Evolutionary conservation across 2,329 filamentous ascomycete genomes (phyloP), one percentile per base, ranked within the genome.

Genomic region (Paraphoma sp.): DNA sequence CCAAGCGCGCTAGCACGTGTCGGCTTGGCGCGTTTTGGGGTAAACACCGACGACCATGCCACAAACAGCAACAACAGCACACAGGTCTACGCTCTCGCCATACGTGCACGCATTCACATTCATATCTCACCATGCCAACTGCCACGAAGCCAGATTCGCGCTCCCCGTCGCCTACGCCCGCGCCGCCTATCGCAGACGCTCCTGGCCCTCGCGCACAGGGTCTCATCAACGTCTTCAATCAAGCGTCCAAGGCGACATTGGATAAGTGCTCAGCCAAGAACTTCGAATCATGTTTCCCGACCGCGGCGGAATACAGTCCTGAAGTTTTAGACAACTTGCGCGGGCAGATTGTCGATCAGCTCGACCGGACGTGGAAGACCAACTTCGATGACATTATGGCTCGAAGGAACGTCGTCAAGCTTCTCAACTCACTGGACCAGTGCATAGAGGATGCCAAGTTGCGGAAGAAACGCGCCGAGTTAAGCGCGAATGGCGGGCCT

Each of bases 251-350:
- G 10, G 83, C 86, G 58, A 85, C 86, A 1, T 72, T 88, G n/a
- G 83, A 84, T 59, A 85, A 85, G 49, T 87, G 85, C 72, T 85
- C 81, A 9, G 84, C 87, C 69, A 77, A 79, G 47, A 88, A 87
- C 64, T 89, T 89, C 70, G 81, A 84, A 0, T 78, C 84, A 23
- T 89, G 87, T 65, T 89, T 89, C 62, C 86, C 87, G 0, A 89
- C 87, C 0, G 83, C 86, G 1, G 84, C 86, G 16, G 77, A 80
- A 64, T 79, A 87, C 64, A 84, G 84, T 10, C 83, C 85, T 1
- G 82, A 82, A 28, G 82, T 81, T 42, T 68, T 89, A 54, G 82
- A 86, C 64, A 79, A 80, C 4, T 77, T 89, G 18, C 85, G 86
- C 76, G 78, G 81, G 51, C 84, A 88, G 61, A 80, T 89, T 61